A percentile compares a stretch with the other conserved stretches of the same genome.
Evolutionary conservation across 2,329 filamentous ascomycete species (phyloP).

Genomic region (Ophiognomonia clavigignenti-juglandacearum): DNA sequence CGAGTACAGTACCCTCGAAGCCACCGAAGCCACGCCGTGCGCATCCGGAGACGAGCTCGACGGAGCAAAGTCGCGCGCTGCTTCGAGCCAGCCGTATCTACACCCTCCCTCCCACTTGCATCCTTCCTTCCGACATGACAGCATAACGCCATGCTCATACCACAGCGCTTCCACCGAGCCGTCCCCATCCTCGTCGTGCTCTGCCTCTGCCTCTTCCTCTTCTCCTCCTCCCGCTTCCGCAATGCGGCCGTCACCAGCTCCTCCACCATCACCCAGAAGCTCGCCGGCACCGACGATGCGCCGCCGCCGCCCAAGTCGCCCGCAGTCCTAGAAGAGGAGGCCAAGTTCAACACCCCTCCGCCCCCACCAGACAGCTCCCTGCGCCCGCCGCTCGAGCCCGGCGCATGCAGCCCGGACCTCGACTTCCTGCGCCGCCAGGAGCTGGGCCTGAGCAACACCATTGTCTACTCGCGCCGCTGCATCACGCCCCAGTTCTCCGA

Average conservation of each 20-base stretch:
- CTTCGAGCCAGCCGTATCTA: not conserved
- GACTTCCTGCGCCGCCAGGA: constrained; percentile 24
- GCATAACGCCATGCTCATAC: constrained; percentile 16
- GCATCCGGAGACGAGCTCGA: no score
- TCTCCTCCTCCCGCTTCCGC: constrained; percentile 14
- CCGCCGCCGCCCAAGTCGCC: constrained; percentile 6
- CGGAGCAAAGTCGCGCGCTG: no score
- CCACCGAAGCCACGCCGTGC: no score
- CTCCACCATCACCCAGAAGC: constrained; percentile 8
- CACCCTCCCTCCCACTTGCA: not conserved
- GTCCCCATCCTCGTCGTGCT: constrained; percentile 12
- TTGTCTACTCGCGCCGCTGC: constrained; percentile 41
- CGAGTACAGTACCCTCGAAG: no score
- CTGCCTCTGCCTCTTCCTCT: constrained; percentile 14
- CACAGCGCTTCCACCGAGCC: constrained; percentile 16
- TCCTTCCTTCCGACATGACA: constrained; percentile 11
- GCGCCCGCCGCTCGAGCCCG: constrained; percentile 14
- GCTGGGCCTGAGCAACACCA: constrained; percentile 32
- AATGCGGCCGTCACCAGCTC: constrained; percentile 10
- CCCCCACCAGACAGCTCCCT: not conserved
- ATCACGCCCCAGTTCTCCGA: constrained; percentile 32
- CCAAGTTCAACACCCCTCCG: constrained; percentile 12
- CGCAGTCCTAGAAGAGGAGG: constrained; percentile 12
- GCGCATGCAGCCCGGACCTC: constrained; percentile 19
- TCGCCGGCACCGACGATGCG: not conserved